These are phyloP conservation scores for Cardiospermum halicacabum DNA, from an alignment of 345 rosid species.

Conservation along the genomic window DNA sequence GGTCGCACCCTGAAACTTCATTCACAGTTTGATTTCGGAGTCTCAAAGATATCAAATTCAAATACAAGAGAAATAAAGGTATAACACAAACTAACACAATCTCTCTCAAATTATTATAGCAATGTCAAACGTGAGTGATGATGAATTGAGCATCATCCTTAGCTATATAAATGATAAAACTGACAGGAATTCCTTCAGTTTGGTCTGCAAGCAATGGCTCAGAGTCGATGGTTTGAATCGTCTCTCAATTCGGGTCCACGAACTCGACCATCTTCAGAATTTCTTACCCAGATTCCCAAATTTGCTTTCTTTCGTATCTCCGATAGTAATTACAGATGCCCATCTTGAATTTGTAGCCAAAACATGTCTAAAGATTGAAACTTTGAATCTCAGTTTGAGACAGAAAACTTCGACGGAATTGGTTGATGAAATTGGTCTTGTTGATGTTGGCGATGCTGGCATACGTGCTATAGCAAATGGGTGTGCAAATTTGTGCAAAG, in stretches of 20 bases:
- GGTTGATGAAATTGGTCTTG: conserved; percentile 1
- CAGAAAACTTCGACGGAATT: conserved; percentile 1
- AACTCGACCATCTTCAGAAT: conserved; percentile 24
- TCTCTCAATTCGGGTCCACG: conserved; percentile 31
- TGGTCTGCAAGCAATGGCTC: conserved; percentile 43
- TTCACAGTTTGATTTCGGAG: too few species aligned
- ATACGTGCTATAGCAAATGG: conserved; percentile 27
- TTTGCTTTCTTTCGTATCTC: conserved; percentile 20
- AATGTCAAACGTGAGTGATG: conserved; percentile 34
- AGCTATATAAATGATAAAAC: conserved; percentile 16
- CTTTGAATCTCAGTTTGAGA: conserved; percentile 25
- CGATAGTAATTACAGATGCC: conserved; percentile 13
- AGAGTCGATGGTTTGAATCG: conserved; percentile 36
- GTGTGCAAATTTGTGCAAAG: conserved; percentile 25
- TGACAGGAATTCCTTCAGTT: conserved; percentile 31
- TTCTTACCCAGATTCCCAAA: conserved; percentile 49
- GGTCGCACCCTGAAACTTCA: too few species aligned
- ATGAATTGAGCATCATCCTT: conserved; percentile 36
- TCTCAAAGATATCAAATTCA: too few species aligned
- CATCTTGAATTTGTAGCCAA: conserved; percentile 30
- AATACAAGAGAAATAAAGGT: not conserved
- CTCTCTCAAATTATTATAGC: too few species aligned
- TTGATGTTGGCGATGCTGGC: conserved; percentile 31
- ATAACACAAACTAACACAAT: not conserved
- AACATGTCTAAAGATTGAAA: conserved; percentile 29